Evolutionary conservation across 148 eudicot genomes (phyloP).

Genomic region (Oxyria digyna): DNA sequence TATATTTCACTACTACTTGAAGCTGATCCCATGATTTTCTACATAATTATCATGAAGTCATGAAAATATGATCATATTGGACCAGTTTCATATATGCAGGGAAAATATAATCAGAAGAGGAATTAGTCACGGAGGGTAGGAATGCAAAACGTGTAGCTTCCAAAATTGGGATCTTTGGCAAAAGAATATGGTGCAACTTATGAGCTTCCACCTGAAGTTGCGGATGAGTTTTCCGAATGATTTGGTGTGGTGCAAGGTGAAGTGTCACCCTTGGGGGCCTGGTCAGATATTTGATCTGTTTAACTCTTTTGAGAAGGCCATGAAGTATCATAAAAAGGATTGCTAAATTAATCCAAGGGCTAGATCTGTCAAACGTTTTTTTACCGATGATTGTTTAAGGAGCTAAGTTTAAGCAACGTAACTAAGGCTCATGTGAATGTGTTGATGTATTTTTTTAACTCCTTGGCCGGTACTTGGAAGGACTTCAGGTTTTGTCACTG

Average conservation of each 20-base stretch:
- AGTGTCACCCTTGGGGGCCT: constrained; percentile 98
- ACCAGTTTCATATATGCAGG: not conserved
- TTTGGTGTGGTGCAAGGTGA: constrained; percentile 91
- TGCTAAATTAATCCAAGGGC: too few species aligned
- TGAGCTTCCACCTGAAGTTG: constrained; percentile 43
- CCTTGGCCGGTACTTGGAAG: too few species aligned
- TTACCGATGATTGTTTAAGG: too few species aligned
- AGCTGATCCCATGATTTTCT: too few species aligned
- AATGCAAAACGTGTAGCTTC: constrained; percentile 15
- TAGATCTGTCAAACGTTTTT: too few species aligned
- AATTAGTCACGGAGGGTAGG: constrained; percentile 21
- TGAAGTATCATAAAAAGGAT: constrained; percentile 59
- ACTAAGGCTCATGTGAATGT: too few species aligned
- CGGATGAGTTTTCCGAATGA: constrained; percentile 51
- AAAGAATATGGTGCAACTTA: constrained; percentile 28
- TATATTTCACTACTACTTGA: too few species aligned
- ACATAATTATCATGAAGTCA: too few species aligned
- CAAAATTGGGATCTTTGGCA: constrained; percentile 17
- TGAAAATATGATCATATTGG: not conserved
- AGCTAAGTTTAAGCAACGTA: too few species aligned
- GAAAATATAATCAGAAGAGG: not conserved
- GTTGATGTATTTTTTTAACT: too few species aligned
- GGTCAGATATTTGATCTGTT: constrained; percentile 77
- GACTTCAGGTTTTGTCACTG: too few species aligned
- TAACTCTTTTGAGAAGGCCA: constrained; percentile 85